A percentile compares a stretch with the other conserved stretches of the same genome.
phyloP scores from a whole-genome alignment of 345 rosid species.

The Eutrema yunnanense region DNA sequence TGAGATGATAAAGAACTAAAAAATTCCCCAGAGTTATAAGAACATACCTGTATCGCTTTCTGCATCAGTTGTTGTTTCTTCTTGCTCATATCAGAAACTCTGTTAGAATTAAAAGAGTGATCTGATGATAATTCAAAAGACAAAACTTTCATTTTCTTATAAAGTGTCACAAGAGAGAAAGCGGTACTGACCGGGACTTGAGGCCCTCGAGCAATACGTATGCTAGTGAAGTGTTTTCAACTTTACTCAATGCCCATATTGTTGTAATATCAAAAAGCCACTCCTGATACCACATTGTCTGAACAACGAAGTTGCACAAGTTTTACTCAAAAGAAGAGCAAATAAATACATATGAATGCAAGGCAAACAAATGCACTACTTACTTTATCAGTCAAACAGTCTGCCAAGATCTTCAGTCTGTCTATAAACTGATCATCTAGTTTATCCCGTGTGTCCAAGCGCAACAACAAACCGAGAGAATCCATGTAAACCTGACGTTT shows the following conservation, averaged over 20 bases:
- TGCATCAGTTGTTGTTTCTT: conserved; percentile 68
- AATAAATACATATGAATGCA: not conserved
- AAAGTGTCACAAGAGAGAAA: not conserved
- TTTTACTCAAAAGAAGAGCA: not conserved
- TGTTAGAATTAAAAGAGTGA: not conserved
- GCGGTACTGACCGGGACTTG: conserved; percentile 44
- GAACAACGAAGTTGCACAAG: not conserved
- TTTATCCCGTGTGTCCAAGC: conserved; percentile 46
- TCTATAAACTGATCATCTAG: conserved; percentile 34
- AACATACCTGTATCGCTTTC: conserved; percentile 54
- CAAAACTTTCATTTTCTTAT: not conserved
- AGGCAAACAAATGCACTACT: conserved; percentile 11
- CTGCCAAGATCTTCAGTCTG: conserved; percentile 43
- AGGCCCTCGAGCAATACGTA: conserved; percentile 56
- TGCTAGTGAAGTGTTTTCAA: conserved; percentile 52
- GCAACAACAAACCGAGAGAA: conserved; percentile 67
- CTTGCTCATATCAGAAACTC: conserved; percentile 45
- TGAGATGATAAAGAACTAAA: not conserved
- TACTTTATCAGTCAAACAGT: conserved; percentile 46
- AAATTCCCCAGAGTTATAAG: not conserved
- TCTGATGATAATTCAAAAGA: conserved; percentile 1
- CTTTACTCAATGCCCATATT: conserved; percentile 64
- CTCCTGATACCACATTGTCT: conserved; percentile 66
- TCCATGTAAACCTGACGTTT: conserved; percentile 56
- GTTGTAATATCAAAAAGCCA: conserved; percentile 72